phyloP scores from a whole-genome alignment of 2,329 filamentous ascomycete species.

The Gyromitra esculenta region DNA sequence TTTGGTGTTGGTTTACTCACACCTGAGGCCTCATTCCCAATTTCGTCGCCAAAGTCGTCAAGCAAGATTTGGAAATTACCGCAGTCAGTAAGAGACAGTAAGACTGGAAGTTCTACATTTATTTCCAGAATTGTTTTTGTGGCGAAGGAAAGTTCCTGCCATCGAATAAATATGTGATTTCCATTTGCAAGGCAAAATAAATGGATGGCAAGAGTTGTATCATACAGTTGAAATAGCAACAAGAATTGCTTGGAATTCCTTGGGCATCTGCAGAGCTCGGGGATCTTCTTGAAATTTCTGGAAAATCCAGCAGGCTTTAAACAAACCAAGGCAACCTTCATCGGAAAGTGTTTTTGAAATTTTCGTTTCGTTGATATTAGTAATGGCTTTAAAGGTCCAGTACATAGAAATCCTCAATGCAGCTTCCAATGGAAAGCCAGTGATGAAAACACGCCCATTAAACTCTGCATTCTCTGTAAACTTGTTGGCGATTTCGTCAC shows the following conservation, averaged over 20 bases:
- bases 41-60: slow-evolving; percentile 24
- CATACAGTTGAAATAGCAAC: slow-evolving; percentile 48
- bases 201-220: slow-evolving; percentile 1
- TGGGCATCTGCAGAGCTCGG: slow-evolving; percentile 8
- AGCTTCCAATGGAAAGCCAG: slow-evolving; percentile 31
- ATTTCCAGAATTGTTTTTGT: slow-evolving; percentile 40
- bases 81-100: slow-evolving; percentile 15
- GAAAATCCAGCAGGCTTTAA: slow-evolving; percentile 53
- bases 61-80: slow-evolving; percentile 43
- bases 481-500: slow-evolving; percentile 28
- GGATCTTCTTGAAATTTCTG: slow-evolving; percentile 36
- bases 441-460: slow-evolving; percentile 21
- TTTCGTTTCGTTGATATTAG: slow-evolving; percentile 32
- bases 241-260: slow-evolving; percentile 41
- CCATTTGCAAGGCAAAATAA: background rate
- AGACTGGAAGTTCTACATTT: slow-evolving; percentile 24
- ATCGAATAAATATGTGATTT: slow-evolving; percentile 14
- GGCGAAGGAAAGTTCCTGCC: slow-evolving; percentile 49
- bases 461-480: slow-evolving; percentile 35
- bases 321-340: slow-evolving; percentile 43
- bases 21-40: background rate
- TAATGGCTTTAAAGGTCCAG: slow-evolving; percentile 46
- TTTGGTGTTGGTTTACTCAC: background rate
- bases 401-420: slow-evolving; percentile 46
- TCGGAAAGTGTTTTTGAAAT: slow-evolving; percentile 37